Evolutionary conservation across 106 monocot species (phyloP), one percentile per base, ranked within the genome.

Genomic region (Narthecium ossifragum): DNA sequence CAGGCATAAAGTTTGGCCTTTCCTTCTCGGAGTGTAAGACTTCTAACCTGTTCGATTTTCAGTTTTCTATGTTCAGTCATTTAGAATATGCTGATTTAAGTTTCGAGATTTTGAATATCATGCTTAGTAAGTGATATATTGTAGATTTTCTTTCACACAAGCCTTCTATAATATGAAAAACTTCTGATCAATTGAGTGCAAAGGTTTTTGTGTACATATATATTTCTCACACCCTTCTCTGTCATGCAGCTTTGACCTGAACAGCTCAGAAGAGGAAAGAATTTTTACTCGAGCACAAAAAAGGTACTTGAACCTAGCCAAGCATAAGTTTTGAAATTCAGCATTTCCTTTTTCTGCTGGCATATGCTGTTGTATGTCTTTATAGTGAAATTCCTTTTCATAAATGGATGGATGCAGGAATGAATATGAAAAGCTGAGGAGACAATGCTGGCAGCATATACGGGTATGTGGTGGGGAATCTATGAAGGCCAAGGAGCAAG

Each of bases 1-100:
- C 68, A 80, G 94, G 55, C 67, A 75, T 43, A 78, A 90, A 51
- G 94, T 90, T 61, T 96, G 90, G 94, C 94, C 90, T 64, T 96
- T 96, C 59, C 90, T 96, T 55, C 86, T 96, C 40, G 94, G 89
- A 76, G 80, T 96, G 94, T 90, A 76, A 86, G 85, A 39, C 77
- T 43, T 48, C 33, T 36, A 32, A 34, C 51, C 26, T 39, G 6
- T 34, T 38, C n/a, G n/a, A n/a, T n/a, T n/a, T n/a, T n/a, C n/a
- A n/a, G n/a, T n/a, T n/a, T n/a, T n/a, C n/a, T n/a, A n/a, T n/a
- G n/a, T n/a, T n/a, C n/a, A n/a, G n/a, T n/a, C n/a, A n/a, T n/a
- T n/a, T n/a, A n/a, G n/a, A n/a, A n/a, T n/a, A n/a, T n/a, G n/a
- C n/a, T n/a, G n/a, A n/a, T n/a, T n/a, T n/a, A n/a, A n/a, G n/a